Evolutionary conservation across 257 asterid species (phyloP).

Genomic region (Capsicum baccatum): DNA sequence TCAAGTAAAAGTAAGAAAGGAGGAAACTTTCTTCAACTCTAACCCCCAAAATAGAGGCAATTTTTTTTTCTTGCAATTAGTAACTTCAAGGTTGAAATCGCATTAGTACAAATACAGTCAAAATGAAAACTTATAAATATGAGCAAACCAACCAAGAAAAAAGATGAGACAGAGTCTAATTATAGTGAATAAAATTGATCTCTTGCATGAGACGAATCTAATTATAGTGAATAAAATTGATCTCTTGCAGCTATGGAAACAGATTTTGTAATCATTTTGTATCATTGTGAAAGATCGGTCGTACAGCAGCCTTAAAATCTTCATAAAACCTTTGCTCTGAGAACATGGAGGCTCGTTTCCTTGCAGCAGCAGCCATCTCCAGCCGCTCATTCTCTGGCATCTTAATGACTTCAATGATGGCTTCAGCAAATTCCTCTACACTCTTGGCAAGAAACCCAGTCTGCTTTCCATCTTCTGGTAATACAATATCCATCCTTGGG

Average conservation of each 20-base stretch:
- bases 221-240: slow-evolving; percentile 17
- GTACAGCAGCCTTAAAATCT: slow-evolving; percentile 79
- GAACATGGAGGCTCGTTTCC: slow-evolving; percentile 75
- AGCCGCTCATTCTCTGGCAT: slow-evolving; percentile 69
- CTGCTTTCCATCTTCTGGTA: slow-evolving; percentile 71
- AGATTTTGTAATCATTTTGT: slow-evolving; percentile 33
- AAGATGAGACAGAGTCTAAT: neutral
- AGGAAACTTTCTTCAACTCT: neutral
- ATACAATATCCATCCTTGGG: slow-evolving; percentile 89
- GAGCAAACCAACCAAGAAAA: neutral
- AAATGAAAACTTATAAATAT: neutral
- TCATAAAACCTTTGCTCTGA: slow-evolving; percentile 79
- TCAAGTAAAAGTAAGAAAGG: neutral
- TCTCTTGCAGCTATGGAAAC: neutral
- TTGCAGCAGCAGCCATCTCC: slow-evolving; percentile 81
- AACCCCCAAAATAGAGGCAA: neutral
- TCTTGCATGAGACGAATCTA: neutral
- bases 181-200: slow-evolving; percentile 25
- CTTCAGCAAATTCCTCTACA: slow-evolving; percentile 77
- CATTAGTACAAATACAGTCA: neutral
- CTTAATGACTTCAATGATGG: slow-evolving; percentile 56
- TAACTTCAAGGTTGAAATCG: neutral
- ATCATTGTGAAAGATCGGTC: slow-evolving; percentile 45
- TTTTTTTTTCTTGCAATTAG: neutral
- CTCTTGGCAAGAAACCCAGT: slow-evolving; percentile 85